Conservation (phyloP, 2,329 filamentous ascomycete species). For the Myriosclerotinia curreyana region DNA sequence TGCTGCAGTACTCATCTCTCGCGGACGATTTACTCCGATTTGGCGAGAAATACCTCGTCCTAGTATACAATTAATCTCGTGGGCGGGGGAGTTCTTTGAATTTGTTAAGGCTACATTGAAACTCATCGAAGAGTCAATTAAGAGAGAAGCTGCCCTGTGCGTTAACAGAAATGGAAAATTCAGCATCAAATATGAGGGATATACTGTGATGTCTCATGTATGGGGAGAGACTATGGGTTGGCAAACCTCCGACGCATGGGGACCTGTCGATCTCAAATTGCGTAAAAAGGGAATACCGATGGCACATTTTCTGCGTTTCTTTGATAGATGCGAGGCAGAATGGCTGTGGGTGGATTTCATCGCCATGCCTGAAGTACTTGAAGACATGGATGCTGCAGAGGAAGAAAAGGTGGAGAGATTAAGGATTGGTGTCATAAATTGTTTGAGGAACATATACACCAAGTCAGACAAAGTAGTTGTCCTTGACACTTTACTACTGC, state of each 20-base stretch:
- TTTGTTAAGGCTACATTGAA: not conserved
- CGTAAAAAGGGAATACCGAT: conserved; percentile 15
- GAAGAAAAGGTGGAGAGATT: not conserved
- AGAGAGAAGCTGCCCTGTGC: conserved; percentile 14
- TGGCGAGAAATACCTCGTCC: not conserved
- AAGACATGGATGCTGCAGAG: conserved; percentile 19
- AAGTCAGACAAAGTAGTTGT: conserved; percentile 5
- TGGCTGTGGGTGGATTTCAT: conserved; percentile 23
- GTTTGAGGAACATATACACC: not conserved
- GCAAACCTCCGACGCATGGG: conserved; percentile 11
- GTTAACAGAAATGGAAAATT: conserved; percentile 18
- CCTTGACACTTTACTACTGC: conserved; percentile 2
- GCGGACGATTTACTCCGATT: not conserved
- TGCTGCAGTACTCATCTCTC: not conserved
- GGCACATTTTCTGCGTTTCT: conserved; percentile 17
- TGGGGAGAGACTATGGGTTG: conserved; percentile 24
- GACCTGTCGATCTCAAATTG: conserved; percentile 10
- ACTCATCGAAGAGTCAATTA: conserved; percentile 15
- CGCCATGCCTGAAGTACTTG: conserved; percentile 18
- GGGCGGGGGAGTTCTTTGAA: not conserved
- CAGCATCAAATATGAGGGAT: conserved; percentile 10
- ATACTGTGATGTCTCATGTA: conserved; percentile 21
- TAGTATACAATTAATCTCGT: not conserved
- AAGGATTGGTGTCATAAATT: conserved; percentile 13
- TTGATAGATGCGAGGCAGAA: conserved; percentile 13